Base-by-base conservation (phyloP, 1,139 yeast genomes). In the Candida sp. region DNA sequence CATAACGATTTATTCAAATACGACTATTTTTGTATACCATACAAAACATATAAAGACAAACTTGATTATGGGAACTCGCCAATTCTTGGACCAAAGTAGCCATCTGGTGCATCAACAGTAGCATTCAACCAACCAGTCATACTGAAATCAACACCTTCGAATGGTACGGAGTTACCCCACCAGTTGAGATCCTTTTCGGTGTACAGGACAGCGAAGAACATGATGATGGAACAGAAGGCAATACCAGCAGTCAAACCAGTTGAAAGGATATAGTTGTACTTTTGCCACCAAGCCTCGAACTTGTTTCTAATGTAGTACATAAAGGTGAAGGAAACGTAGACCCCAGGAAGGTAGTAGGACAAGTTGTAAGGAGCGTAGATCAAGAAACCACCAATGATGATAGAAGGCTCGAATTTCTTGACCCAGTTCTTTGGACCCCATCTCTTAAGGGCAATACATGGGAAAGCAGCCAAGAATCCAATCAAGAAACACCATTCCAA, bases 401-500 rank as follows among this genome's bases (percentile, higher is more conserved):
- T 64, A 25, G 80, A 68, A 22, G 84, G 83, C 54, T 79, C 77
- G 66, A 77, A 72, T 54, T 59, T 49, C 56, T 65, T n/a, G n/a
- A n/a, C n/a, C n/a, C n/a, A n/a, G n/a, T n/a, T n/a, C n/a, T n/a
- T n/a, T 33, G 74, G 73, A 37, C 70, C 70, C 45, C 67, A 75
- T 55, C 64, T 62, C 63, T 75, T 80, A 51, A 80, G 60, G 31
- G 65, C 69, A 44, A 73, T 70, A 66, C 75, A 81, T 50, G 64
- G 73, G 59, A 68, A 62, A 2, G 81, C 84, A 9, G 75, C 59
- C 4, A 78, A 55, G 39, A 78, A 79, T 0, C 89, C 88, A 52
- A 83, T 75, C 52, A 83, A 68, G 77, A 85, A 84, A 54, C 82
- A 75, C 69, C 70, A 81, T 59, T 72, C 69, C 63, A 82, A 65